Base-by-base conservation (phyloP, 1,139 yeast genomes). In the Hemisphaericaspora subhashii region DNA sequence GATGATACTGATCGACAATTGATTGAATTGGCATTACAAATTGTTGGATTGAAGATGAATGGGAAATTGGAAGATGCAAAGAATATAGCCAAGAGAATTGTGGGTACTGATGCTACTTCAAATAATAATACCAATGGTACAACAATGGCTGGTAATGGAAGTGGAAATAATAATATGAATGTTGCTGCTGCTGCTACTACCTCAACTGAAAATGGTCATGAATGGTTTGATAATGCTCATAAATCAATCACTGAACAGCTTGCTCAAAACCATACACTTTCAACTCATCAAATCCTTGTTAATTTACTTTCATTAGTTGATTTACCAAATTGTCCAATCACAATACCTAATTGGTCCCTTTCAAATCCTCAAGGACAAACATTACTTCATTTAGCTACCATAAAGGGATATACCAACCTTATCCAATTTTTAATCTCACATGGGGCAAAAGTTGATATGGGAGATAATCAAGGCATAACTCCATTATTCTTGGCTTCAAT, bases 1-100 rank as follows among this genome's bases (percentile, higher is more conserved):
- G 96, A 90, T 64, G 97, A 90, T 58, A 86, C 96, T 11, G 97
- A 89, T 62, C 76, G 94, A 46, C 96, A 89, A 58, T 74, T 90
- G 55, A 86, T 90, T 57, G 97, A 90, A 60, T 69, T 90, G 48
- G 97, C 98, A 0, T 70, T 90, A 50, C 97, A 90, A 57, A 90
- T 90, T 50, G 96, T 90, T 23, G 98, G 97, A 2, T 72, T 88
- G 62, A 89, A 89, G 64, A 87, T 89, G 95, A 88, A 88, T 57
- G 97, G 97, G 44, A 86, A 83, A 53, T 69, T 89, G 43, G 97
- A 90, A 56, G 96, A 89, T 64, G 96, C 97, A 0, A 79, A 86
- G 52, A 87, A 86, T 56, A 86, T 88, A 54, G 96, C 96, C 1
- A 83, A 82, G 62, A 72, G 95, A 53, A 87, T 88, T 49, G 90